Percentiles rank a stretch among this genome's conserved stretches.
Conservation (phyloP, 768 basidiomycete genomes). For the Tricholoma hemisulphureum region DNA sequence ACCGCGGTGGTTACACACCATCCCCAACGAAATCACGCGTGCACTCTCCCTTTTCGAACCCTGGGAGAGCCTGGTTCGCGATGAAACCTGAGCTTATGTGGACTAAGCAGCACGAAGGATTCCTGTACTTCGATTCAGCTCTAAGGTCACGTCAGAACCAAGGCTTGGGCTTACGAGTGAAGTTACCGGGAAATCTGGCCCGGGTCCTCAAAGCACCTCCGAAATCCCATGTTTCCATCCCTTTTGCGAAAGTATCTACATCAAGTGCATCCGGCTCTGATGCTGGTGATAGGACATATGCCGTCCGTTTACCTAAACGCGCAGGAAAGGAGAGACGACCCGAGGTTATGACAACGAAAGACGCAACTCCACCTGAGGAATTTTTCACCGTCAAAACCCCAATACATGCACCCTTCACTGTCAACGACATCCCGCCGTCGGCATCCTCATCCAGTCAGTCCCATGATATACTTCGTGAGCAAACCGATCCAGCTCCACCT, state of each 20-base stretch:
- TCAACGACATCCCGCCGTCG: slow-evolving; percentile 7
- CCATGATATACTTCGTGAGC: slow-evolving; percentile 15
- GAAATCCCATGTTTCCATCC: slow-evolving; percentile 18
- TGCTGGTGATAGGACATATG: slow-evolving; percentile 43
- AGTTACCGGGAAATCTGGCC: slow-evolving; percentile 50
- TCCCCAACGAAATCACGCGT: slow-evolving; percentile 25
- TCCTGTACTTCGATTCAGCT: slow-evolving; percentile 59
- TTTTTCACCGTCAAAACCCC: slow-evolving; percentile 52
- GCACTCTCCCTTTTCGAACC: slow-evolving; percentile 29
- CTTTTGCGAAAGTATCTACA: slow-evolving; percentile 18
- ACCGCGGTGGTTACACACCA: slow-evolving; percentile 37
- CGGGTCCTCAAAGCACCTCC: slow-evolving; percentile 43
- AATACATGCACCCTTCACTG: slow-evolving; percentile 20
- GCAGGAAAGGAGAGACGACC: slow-evolving; percentile 35
- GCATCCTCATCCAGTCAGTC: not conserved
- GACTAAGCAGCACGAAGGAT: slow-evolving; percentile 81
- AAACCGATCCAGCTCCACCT: slow-evolving; percentile 17
- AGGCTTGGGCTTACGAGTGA: slow-evolving; percentile 56
- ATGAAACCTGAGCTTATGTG: slow-evolving; percentile 79
- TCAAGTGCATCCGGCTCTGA: slow-evolving; percentile 33
- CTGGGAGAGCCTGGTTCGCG: slow-evolving; percentile 61
- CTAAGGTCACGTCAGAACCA: slow-evolving; percentile 59
- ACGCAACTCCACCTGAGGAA: slow-evolving; percentile 49
- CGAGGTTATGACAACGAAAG: slow-evolving; percentile 24
- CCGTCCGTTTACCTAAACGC: slow-evolving; percentile 55